phyloP scores from a whole-genome alignment of 148 eudicot genomes.

The Rhododendron molle region DNA sequence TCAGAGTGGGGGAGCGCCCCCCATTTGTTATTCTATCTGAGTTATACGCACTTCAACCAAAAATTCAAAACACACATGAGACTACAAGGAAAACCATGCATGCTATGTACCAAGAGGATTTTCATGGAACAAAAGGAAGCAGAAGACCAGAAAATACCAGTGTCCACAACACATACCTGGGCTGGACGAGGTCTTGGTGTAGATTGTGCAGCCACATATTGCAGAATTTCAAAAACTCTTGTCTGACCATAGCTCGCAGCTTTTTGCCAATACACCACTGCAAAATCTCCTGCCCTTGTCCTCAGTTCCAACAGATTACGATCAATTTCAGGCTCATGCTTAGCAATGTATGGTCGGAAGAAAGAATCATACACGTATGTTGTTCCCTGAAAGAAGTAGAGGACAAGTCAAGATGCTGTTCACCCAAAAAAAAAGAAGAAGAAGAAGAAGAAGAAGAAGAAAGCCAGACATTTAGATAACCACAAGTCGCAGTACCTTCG shows the following conservation, averaged over 20 bases:
- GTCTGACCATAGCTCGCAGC: slow-evolving; percentile 80
- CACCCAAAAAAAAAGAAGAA: too few relatives aligned
- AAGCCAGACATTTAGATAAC: neutral
- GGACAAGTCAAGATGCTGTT: neutral
- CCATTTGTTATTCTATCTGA: neutral
- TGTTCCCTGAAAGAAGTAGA: slow-evolving; percentile 61
- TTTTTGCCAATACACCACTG: slow-evolving; percentile 62
- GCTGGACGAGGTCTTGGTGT: slow-evolving; percentile 56
- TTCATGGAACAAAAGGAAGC: neutral
- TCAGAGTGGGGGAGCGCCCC: neutral
- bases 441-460: neutral
- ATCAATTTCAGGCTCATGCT: slow-evolving; percentile 92
- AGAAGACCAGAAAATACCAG: neutral
- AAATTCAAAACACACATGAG: neutral
- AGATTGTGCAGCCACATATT: slow-evolving; percentile 81
- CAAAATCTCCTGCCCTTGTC: slow-evolving; percentile 85
- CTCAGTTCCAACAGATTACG: slow-evolving; percentile 76
- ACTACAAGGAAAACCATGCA: neutral
- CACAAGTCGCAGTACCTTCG: slow-evolving; percentile 43
- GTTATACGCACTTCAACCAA: neutral
- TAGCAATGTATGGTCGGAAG: slow-evolving; percentile 73
- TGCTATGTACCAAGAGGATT: neutral
- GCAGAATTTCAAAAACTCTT: slow-evolving; percentile 75
- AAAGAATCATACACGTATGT: slow-evolving; percentile 82
- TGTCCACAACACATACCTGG: slow-evolving; percentile 44